phyloP scores from a whole-genome alignment of 192 early-diverging fungal species.

The Coemansia sp. region DNA sequence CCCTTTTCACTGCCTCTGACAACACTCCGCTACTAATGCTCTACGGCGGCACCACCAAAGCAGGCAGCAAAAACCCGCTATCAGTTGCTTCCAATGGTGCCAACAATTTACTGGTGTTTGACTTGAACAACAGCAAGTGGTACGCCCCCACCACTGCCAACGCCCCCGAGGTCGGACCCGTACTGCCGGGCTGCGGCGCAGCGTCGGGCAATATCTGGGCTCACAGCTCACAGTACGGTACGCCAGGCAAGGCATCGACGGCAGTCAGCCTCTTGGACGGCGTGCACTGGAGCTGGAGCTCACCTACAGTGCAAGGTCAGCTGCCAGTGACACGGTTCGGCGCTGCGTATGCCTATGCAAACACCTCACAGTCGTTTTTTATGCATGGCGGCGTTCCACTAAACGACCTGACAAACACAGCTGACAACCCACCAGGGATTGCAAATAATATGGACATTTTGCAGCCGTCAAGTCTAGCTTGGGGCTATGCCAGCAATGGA shows the following conservation, averaged over 20 bases:
- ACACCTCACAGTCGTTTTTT: conserved; percentile 28
- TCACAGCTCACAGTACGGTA: conserved; percentile 37
- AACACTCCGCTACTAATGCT: conserved; percentile 42
- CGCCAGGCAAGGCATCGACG: conserved; percentile 15
- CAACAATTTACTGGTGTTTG: conserved; percentile 37
- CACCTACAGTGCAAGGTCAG: conserved; percentile 41
- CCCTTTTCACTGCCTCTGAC: conserved; percentile 41
- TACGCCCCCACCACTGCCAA: conserved; percentile 45
- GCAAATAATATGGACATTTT: conserved; percentile 51
- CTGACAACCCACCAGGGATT: conserved; percentile 22
- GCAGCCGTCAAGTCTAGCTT: conserved; percentile 55
- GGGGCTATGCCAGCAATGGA: conserved; percentile 62
- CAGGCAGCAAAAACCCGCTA: conserved; percentile 26
- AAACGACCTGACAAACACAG: conserved; percentile 22
- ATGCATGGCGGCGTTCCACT: conserved; percentile 55
- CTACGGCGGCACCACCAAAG: conserved; percentile 48
- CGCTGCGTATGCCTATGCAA: conserved; percentile 39
- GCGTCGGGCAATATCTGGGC: conserved; percentile 38
- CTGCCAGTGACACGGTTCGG: conserved; percentile 43
- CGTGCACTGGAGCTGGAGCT: conserved; percentile 55
- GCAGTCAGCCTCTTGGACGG: conserved; percentile 43
- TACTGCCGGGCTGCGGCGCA: conserved; percentile 47
- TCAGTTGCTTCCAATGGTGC: conserved; percentile 22
- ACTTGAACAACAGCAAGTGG: conserved; percentile 44
- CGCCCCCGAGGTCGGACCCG: conserved; percentile 32